Evolutionary conservation across 2,329 filamentous ascomycete species (phyloP).

Genomic region (Berkeleyomyces basicola): DNA sequence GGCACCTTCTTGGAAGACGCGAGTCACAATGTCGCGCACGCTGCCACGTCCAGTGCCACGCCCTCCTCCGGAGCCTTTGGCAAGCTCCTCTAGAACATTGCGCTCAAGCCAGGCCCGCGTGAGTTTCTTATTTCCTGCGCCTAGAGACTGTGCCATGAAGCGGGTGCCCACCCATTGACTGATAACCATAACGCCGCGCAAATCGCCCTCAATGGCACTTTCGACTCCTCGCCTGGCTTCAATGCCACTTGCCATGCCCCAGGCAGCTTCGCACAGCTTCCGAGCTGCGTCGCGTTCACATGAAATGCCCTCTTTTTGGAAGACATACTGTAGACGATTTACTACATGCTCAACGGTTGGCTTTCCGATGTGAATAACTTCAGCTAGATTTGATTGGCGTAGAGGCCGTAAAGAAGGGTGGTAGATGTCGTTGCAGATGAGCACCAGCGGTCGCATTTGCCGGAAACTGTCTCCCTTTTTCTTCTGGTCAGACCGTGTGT

Average conservation of each 20-base stretch:
- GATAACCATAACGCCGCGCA: slow-evolving; percentile 71
- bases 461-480: slow-evolving; percentile 77
- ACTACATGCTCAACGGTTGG: slow-evolving; percentile 77
- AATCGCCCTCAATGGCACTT: slow-evolving; percentile 52
- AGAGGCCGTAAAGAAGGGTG: slow-evolving; percentile 75
- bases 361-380: slow-evolving; percentile 82
- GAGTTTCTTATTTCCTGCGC: slow-evolving; percentile 29
- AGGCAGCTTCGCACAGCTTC: slow-evolving; percentile 66
- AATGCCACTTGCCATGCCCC: slow-evolving; percentile 59
- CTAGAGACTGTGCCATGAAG: slow-evolving; percentile 34
- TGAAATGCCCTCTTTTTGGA: slow-evolving; percentile 73
- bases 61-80: slow-evolving; percentile 53
- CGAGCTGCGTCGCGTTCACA: slow-evolving; percentile 82
- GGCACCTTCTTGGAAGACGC: slow-evolving; percentile 65
- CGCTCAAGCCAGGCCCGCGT: slow-evolving; percentile 64
- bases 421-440: slow-evolving; percentile 97
- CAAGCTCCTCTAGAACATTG: slow-evolving; percentile 49
- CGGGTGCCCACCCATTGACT: slow-evolving; percentile 73
- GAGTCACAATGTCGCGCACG: slow-evolving; percentile 55
- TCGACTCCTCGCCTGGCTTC: slow-evolving; percentile 53
- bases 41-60: slow-evolving; percentile 56
- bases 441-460: slow-evolving; percentile 70
- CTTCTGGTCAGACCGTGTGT: slow-evolving; percentile 22
- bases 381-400: slow-evolving; percentile 68
- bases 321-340: slow-evolving; percentile 62